These are phyloP conservation scores for Penicillium sp. DNA, from an alignment of 2,329 filamentous ascomycete species.

Conservation along the genomic window DNA sequence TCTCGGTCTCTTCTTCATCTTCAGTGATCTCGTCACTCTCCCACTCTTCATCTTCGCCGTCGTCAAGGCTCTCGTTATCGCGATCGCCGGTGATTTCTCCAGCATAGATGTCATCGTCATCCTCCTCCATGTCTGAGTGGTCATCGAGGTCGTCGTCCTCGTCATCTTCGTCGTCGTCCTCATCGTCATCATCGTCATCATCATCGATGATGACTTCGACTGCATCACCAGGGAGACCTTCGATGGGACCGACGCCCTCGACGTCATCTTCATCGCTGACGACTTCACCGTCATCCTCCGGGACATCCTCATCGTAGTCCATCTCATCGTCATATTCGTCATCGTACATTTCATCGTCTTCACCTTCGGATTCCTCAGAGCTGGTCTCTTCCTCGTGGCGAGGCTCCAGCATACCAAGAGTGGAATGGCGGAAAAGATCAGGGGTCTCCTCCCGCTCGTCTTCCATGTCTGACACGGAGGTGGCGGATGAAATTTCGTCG, in stretches of 20 bases:
- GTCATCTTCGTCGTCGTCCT: constrained; percentile 61
- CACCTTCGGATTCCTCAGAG: constrained; percentile 66
- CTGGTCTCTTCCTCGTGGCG: constrained; percentile 79
- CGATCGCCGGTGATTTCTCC: constrained; percentile 59
- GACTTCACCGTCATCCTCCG: constrained; percentile 77
- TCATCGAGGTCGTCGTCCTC: constrained; percentile 60
- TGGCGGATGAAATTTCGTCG: constrained; percentile 83
- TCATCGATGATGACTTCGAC: constrained; percentile 88
- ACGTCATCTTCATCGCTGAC: constrained; percentile 85
- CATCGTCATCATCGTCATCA: constrained; percentile 65
- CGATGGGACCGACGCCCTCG: constrained; percentile 75
- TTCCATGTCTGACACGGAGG: constrained; percentile 84
- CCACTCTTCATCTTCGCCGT: constrained; percentile 52
- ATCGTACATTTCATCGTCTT: constrained; percentile 91
- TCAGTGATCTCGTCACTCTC: constrained; percentile 52
- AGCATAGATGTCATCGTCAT: constrained; percentile 52
- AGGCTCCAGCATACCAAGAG: constrained; percentile 90
- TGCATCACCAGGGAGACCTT: constrained; percentile 63
- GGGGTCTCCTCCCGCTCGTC: constrained; percentile 92
- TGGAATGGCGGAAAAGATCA: constrained; percentile 94
- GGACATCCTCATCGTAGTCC: constrained; percentile 85
- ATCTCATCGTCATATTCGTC: constrained; percentile 87
- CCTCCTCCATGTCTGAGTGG: constrained; percentile 59
- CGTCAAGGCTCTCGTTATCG: constrained; percentile 52
- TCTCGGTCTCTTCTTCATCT: constrained; percentile 48